phyloP scores from a whole-genome alignment of 805 yeast species.

The Yarrowia sp. region DNA sequence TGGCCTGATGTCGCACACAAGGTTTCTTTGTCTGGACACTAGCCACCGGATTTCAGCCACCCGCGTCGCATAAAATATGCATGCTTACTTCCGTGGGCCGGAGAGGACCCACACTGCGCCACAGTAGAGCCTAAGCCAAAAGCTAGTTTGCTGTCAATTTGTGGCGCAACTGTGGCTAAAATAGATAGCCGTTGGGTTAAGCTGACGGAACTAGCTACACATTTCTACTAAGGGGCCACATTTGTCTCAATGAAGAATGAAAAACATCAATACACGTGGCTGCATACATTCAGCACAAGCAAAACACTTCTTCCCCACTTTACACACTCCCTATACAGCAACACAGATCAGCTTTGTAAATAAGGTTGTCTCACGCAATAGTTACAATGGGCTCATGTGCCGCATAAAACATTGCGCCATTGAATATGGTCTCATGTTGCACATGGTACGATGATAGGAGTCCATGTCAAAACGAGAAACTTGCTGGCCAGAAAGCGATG shows the following conservation, averaged over 20 bases:
- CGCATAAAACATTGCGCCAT: slow-evolving; percentile 18
- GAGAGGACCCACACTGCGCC: slow-evolving; percentile 2
- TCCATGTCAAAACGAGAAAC: neutral
- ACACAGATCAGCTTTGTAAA: neutral
- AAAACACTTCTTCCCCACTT: neutral
- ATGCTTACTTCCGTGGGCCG: slow-evolving; percentile 12
- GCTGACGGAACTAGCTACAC: neutral
- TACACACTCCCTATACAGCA: neutral
- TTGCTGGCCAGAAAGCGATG: neutral
- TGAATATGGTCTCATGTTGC: neutral
- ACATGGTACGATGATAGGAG: neutral
- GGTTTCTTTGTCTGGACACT: slow-evolving; percentile 4
- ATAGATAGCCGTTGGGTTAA: neutral
- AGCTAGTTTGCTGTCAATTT: neutral
- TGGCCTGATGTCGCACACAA: slow-evolving; percentile 13
- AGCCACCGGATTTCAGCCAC: slow-evolving; percentile 21
- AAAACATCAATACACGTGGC: neutral
- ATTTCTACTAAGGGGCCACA: neutral
- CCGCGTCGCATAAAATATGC: neutral
- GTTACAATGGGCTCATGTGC: slow-evolving; percentile 1
- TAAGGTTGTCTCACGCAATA: slow-evolving; percentile 1
- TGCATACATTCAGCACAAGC: neutral
- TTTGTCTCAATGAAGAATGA: neutral
- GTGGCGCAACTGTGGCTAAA: slow-evolving; percentile 10
- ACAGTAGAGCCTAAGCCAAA: neutral